Evolutionary conservation across 2,329 filamentous ascomycete genomes (phyloP).

Genomic region (Apiospora arundinis): DNA sequence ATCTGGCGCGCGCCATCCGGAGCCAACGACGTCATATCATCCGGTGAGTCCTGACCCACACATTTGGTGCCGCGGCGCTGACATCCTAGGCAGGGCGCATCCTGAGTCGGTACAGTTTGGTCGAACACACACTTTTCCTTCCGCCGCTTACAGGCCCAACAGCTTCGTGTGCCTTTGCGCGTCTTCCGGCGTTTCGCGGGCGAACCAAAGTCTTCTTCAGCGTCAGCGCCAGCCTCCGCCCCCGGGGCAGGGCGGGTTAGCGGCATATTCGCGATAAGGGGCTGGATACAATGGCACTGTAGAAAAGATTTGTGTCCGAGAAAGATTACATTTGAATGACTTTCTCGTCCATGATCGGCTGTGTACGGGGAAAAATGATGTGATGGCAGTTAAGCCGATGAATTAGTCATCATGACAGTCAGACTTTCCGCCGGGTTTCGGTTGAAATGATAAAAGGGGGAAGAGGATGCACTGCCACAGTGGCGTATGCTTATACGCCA

Average conservation of each 20-base stretch:
- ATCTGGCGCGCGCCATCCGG: neutral
- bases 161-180: slow-evolving; percentile 7
- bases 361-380: neutral
- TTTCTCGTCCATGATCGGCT: neutral
- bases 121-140: neutral
- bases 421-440: neutral
- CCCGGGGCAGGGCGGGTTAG: neutral
- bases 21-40: neutral
- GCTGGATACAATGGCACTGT: neutral
- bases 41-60: neutral
- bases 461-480: no score
- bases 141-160: neutral
- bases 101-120: neutral
- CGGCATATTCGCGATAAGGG: neutral
- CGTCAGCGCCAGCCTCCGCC: neutral
- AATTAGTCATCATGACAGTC: neutral
- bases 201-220: neutral
- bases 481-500: no score
- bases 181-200: neutral
- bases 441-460: neutral
- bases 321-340: neutral
- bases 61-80: neutral
- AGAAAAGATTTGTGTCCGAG: neutral
- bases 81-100: neutral
- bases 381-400: neutral